A percentile compares a stretch with the other conserved stretches of the same genome.
phyloP scores from a whole-genome alignment of 2,329 filamentous ascomycete species.

The Pyricularia pennisetigena region DNA sequence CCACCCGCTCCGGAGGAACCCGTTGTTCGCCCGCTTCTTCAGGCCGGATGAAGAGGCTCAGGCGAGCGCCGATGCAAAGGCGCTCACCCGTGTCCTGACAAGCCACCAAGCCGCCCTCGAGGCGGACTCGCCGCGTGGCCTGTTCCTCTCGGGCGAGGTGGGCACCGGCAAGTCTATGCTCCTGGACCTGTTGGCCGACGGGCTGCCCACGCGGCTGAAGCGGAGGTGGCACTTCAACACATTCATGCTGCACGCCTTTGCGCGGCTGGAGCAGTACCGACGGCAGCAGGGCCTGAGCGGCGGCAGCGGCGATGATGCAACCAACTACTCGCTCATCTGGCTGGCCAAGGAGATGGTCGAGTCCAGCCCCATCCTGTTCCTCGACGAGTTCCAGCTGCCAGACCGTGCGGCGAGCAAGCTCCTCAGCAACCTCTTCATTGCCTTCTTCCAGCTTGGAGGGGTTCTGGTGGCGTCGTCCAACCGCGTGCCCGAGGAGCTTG shows the following conservation, averaged over 20 bases:
- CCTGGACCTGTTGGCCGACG: constrained; percentile 72
- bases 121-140: constrained; percentile 61
- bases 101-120: constrained; percentile 62
- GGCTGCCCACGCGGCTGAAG: constrained; percentile 64
- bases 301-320: neutral
- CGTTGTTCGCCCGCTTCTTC: constrained; percentile 50
- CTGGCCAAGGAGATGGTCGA: constrained; percentile 68
- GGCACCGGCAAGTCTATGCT: constrained; percentile 80
- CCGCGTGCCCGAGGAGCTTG: constrained; percentile 72
- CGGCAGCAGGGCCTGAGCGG: constrained; percentile 1
- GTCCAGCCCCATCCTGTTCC: constrained; percentile 64
- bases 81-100: constrained; percentile 59
- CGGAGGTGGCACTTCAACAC: constrained; percentile 75
- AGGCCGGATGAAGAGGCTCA: constrained; percentile 10
- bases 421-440: constrained; percentile 66
- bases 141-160: constrained; percentile 73
- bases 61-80: constrained; percentile 41
- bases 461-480: constrained; percentile 75
- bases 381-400: constrained; percentile 78
- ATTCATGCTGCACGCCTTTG: constrained; percentile 72
- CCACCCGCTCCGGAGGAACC: constrained; percentile 49
- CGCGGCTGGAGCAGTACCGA: constrained; percentile 59
- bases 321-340: constrained; percentile 61
- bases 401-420: constrained; percentile 72
- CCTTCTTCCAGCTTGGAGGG: constrained; percentile 74